These are phyloP conservation scores for Eucalyptus dawsonii DNA, from an alignment of 345 rosid species.

Conservation along the genomic window DNA sequence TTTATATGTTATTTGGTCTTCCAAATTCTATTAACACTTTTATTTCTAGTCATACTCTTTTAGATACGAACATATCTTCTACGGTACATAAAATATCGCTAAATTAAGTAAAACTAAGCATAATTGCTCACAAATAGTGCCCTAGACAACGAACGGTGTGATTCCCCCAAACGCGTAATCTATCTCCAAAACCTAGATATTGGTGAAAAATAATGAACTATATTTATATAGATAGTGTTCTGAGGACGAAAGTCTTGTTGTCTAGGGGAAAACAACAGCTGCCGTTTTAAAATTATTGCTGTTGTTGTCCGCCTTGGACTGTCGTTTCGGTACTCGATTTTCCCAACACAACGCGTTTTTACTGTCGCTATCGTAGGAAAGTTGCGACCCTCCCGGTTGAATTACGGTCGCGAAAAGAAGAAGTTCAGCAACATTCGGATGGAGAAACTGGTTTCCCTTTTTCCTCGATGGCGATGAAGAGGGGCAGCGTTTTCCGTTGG, in stretches of 20 bases:
- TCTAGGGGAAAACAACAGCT: background rate
- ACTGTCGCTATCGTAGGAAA: background rate
- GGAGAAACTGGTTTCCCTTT: background rate
- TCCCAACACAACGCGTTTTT: background rate
- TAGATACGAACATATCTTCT: background rate
- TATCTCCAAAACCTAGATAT: background rate
- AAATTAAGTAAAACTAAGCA: background rate
- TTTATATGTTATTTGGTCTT: background rate
- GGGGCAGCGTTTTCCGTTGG: background rate
- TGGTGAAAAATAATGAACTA: background rate
- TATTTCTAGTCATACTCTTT: background rate
- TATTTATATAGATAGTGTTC: background rate
- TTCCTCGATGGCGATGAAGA: background rate
- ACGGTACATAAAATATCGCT: background rate
- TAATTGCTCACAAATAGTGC: background rate
- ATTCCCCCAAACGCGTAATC: background rate
- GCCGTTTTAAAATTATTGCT: background rate
- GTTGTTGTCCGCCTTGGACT: background rate
- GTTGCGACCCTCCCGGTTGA: background rate
- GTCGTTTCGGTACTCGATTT: background rate
- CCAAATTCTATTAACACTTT: background rate
- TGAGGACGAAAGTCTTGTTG: background rate
- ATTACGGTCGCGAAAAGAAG: background rate
- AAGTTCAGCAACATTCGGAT: background rate
- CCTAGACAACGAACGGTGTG: background rate